Conservation (phyloP, 2,329 filamentous ascomycete species). For the Alternaria sp. region DNA sequence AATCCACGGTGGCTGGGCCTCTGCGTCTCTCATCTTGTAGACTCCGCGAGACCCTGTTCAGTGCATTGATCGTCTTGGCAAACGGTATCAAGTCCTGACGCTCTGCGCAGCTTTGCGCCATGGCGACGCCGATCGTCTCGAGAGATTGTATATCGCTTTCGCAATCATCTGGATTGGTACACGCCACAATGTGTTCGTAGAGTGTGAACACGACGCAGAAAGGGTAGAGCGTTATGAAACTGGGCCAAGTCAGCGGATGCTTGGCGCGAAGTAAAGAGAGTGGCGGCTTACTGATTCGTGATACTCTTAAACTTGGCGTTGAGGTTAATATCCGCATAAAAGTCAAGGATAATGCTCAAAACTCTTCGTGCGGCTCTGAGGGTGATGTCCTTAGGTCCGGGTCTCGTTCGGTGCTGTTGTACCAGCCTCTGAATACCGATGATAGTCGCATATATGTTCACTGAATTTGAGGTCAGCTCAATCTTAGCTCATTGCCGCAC, state of each 20-base stretch:
- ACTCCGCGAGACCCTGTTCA: constrained; percentile 37
- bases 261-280: background rate
- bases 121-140: constrained; percentile 27
- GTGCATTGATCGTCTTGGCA: constrained; percentile 34
- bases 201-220: constrained; percentile 40
- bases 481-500: background rate
- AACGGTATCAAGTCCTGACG: constrained; percentile 27
- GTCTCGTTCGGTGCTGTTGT: constrained; percentile 2
- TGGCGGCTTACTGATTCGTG: constrained; percentile 27
- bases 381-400: constrained; percentile 18
- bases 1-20: background rate
- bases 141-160: constrained; percentile 31
- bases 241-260: constrained; percentile 1
- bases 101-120: constrained; percentile 22
- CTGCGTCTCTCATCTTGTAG: constrained; percentile 31
- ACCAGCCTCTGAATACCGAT: constrained; percentile 32
- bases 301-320: constrained; percentile 10
- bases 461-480: background rate
- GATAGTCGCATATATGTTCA: constrained; percentile 33
- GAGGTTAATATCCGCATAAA: constrained; percentile 7
- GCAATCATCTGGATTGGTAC: constrained; percentile 28
- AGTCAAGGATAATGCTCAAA: constrained; percentile 27
- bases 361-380: constrained; percentile 34
- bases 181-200: constrained; percentile 37
- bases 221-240: constrained; percentile 39